phyloP scores from a whole-genome alignment of 78 protist genomes.

The Dictyostelium purpureum region DNA sequence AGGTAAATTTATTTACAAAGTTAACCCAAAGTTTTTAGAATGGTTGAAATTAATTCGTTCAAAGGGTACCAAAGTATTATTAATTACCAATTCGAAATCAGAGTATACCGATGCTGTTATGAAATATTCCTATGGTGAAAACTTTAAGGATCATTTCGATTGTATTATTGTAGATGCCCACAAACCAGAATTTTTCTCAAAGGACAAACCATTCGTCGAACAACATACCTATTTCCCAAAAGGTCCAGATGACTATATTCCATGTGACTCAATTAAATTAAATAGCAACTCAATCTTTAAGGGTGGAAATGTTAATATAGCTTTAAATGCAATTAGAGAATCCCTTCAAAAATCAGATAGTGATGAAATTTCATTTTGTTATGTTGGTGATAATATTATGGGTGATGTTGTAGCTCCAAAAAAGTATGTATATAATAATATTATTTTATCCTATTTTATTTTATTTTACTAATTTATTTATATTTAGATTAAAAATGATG shows the following conservation, averaged over 20 bases:
- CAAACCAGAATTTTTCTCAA: conserved; percentile 37
- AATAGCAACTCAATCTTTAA: not conserved
- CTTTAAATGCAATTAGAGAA: not conserved
- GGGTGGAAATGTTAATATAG: conserved; percentile 12
- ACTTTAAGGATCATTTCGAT: conserved; percentile 31
- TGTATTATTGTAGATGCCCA: conserved; percentile 36
- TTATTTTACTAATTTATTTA: not conserved
- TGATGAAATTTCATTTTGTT: conserved; percentile 58
- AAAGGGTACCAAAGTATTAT: not conserved
- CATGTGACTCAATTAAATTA: not conserved
- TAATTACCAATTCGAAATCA: conserved; percentile 59
- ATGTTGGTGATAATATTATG: conserved; percentile 68
- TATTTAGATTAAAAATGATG: conserved; percentile 32
- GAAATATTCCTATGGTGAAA: conserved; percentile 31
- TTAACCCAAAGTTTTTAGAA: not conserved
- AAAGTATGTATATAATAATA: not conserved
- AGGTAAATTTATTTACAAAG: conserved; percentile 11
- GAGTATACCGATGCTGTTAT: conserved; percentile 35
- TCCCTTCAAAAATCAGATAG: not conserved
- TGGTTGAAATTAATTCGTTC: conserved; percentile 12
- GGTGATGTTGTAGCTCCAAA: conserved; percentile 62
- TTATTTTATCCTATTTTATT: not conserved
- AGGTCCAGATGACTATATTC: not conserved
- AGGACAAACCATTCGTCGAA: not conserved
- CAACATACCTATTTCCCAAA: conserved; percentile 4